Evolutionary conservation across 371 early-diverging fungal genomes (phyloP), one percentile per base, ranked within the genome.

Genomic region (Mortierella sp.): DNA sequence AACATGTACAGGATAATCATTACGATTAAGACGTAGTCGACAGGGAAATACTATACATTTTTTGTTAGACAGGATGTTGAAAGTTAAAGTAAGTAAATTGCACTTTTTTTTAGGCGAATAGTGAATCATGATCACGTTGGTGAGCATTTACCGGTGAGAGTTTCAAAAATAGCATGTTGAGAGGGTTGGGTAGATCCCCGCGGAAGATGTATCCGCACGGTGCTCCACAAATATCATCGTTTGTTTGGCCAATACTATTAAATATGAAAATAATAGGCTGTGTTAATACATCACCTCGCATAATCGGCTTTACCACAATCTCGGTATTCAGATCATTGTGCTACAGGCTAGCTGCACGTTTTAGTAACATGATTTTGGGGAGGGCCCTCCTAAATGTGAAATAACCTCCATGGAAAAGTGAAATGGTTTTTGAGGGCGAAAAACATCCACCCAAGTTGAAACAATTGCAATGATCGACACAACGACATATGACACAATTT

Each of bases 141-240:
- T 1, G 30, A 30, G 30, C n/a, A 55, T 74, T 79, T 86, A 89
- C 87, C 51, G 85, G 86, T 30, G 88, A 83, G 16, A 90, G 68
- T 37, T 85, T 85, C 22, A 90, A 74, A 77, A 90, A 87, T 32
- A 88, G 85, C 37, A 84, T 80, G 64, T 91, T 90, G 75, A 92
- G 77, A 3, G 90, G 90, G 75, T 92, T 92, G 52, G 88, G 87
- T 11, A 90, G 64, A 54, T 86, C 85, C 4, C 87, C 86, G 37
- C 81, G 84, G 61, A 91, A 87, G 45, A 90, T 86, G 72, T 89
- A 90, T 26, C 91, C 91, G 69, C 92, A 92, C 70, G 86, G 71
- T 37, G 85, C 87, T 24, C 92, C 92, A 75, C 92, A 92, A 30
- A 92, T 63, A 1, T 90, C 87, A 64, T 75, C 81, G 3, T 83